phyloP scores from a whole-genome alignment of 1,284 basidiomycete genomes.

The Sporisorium iseilematis-ciliati region DNA sequence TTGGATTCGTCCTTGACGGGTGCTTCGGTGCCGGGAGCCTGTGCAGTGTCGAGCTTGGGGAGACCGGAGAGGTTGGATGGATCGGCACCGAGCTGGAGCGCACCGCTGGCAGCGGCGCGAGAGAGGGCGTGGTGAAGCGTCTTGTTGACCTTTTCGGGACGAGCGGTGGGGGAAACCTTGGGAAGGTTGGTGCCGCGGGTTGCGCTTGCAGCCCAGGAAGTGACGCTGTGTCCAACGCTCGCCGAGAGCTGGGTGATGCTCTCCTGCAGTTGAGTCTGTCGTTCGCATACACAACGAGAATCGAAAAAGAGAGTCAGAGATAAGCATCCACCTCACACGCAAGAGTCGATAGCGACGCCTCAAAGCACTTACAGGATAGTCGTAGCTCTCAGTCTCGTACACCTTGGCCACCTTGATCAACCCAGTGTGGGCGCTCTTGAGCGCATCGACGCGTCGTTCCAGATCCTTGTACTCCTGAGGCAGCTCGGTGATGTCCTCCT shows the following conservation, averaged over 20 bases:
- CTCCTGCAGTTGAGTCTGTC: slow-evolving; percentile 72
- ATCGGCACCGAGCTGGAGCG: slow-evolving; percentile 73
- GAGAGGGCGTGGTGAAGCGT: slow-evolving; percentile 93
- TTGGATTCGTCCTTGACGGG: slow-evolving; percentile 52
- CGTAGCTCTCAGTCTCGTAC: slow-evolving; percentile 67
- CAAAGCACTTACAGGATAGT: slow-evolving; percentile 74
- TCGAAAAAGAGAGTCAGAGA: slow-evolving; percentile 2
- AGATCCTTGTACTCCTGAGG: slow-evolving; percentile 90
- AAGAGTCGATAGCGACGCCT: too few relatives aligned
- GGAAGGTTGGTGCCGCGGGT: slow-evolving; percentile 80
- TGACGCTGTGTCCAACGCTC: slow-evolving; percentile 80
- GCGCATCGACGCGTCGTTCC: slow-evolving; percentile 91
- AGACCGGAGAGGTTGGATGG: slow-evolving; percentile 57
- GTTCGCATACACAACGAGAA: too few relatives aligned
- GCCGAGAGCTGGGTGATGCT: slow-evolving; percentile 72
- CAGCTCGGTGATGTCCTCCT: slow-evolving; percentile 91
- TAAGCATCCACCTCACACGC: not conserved
- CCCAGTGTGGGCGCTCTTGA: slow-evolving; percentile 79
- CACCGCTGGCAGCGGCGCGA: slow-evolving; percentile 81
- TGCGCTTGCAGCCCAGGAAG: slow-evolving; percentile 87
- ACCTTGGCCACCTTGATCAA: slow-evolving; percentile 77
- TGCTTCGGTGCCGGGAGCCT: slow-evolving; percentile 33
- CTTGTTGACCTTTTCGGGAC: slow-evolving; percentile 75
- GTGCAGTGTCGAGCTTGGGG: slow-evolving; percentile 45
- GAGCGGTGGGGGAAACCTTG: slow-evolving; percentile 74